Evolutionary conservation across 2,329 filamentous ascomycete genomes (phyloP), one percentile per base, ranked within the genome.

Genomic region (Apiospora hydei): DNA sequence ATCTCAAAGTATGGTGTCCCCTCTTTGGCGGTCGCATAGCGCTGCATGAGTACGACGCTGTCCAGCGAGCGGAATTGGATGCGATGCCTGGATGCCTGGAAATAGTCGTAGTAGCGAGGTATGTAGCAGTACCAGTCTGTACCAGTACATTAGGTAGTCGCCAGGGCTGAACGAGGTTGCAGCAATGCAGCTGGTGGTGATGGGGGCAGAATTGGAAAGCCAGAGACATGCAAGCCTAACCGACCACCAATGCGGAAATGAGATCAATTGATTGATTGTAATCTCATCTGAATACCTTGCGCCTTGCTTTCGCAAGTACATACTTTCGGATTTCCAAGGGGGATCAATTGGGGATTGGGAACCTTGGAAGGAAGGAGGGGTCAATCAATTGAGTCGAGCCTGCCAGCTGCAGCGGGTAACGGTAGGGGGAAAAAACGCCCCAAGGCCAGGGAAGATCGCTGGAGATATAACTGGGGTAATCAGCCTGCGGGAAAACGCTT

Each of bases 401-500:
- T 30, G 26, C 26, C 26, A 30, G 26, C 26, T 30, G 26, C 26
- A 30, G 26, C 3, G 26, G 26, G 26, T 3, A 30, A 30, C 26
- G 26, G 26, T 30, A 30, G 26, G 26, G 26, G 26, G 26, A 3
- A 30, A 1, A 30, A 38, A 46, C 30, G 53, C 53, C 53, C 57
- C 34, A 14, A 11, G 18, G 61, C 43, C 57, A 46, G 67, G 70
- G 70, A 66, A 71, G 61, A 71, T 69, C 61, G 70, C 61, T 71
- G 70, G 70, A 71, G 57, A 71, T 34, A 67, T 43, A 67, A 67
- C 57, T 51, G 57, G 46, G 57, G 57, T 24, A 43, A 46, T 57
- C 34, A 70, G 51, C 21, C 30, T 34, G 44, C 70, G 70, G 70
- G 70, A 71, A 71, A 67, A 46, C 57, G 70, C 70, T 71, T 67